Evolutionary conservation across 129 eudicot species (phyloP), one percentile per base, ranked within the genome.

Genomic region (Flaveria trinervia): DNA sequence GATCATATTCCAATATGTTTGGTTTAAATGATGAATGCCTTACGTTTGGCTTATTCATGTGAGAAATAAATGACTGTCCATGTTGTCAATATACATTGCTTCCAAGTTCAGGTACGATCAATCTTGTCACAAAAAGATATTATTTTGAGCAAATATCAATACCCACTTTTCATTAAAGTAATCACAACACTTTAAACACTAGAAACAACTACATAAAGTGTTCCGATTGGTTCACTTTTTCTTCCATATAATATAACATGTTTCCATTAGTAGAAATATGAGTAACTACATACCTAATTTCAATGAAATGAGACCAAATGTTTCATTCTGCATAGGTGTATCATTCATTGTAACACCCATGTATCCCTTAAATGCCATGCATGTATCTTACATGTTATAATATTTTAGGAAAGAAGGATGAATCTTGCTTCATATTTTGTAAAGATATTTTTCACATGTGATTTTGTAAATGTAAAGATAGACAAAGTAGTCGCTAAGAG

Each of bases 81-180:
- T 73, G 43, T 60, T 41, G 59, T 61, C 62, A 62, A 75, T 45
- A 75, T 62, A 45, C 62, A 75, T 46, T 75, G 62, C 60, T 26
- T 75, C 71, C 18, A 62, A 62, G 62, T 75, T 75, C 71, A 61
- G 62, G 79, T 1, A 75, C 26, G 62, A 72, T 33, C 15, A 50
- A 75, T 65, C 51, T 64, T 75, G 65, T 70, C 64, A 26, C 7
- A 17, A 28, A 48, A 7, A 50, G 64, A 48, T 62, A 64, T 48
- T 23, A 64, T 48, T 64, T 43, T 52, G 65, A 64, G 33, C 72
- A 75, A 33, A 75, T 44, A 12, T 30, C 71, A 64, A 48, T 48
- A 62, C 72, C 72, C 48, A 64, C 65, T 49, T 49, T 48, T 28
- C 79, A 49, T 62, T 26, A 12, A 17, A 65, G 64, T 14, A 65